A percentile compares a stretch with the other conserved stretches of the same genome.
These are phyloP conservation scores for Cyberlindnera bimundalis DNA, from an alignment of 805 yeast species.

Conservation along the genomic window DNA sequence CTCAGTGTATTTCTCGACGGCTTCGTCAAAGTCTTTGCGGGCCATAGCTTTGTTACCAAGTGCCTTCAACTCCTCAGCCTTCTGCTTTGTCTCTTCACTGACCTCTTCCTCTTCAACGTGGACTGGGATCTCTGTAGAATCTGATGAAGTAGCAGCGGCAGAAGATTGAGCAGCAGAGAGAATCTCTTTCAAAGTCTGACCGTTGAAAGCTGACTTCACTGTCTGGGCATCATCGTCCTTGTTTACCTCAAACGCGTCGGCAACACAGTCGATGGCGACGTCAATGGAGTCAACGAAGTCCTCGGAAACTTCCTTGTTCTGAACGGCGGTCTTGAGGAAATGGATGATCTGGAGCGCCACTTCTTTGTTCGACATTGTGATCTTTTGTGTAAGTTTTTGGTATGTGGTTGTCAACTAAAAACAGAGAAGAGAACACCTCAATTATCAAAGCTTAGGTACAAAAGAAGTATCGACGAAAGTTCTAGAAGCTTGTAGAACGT, in stretches of 20 bases:
- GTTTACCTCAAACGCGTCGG: slow-evolving; percentile 76
- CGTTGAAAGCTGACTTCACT: slow-evolving; percentile 39
- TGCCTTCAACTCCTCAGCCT: slow-evolving; percentile 80
- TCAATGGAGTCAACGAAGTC: slow-evolving; percentile 88
- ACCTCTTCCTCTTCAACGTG: slow-evolving; percentile 40
- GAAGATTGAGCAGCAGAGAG: slow-evolving; percentile 27
- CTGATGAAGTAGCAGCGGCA: slow-evolving; percentile 15
- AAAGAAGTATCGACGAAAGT: not conserved
- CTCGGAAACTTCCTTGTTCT: slow-evolving; percentile 60
- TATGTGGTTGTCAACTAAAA: not conserved
- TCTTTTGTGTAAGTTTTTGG: not conserved
- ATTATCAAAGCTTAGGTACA: not conserved
- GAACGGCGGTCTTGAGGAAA: slow-evolving; percentile 58
- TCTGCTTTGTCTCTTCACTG: slow-evolving; percentile 50
- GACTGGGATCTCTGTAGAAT: slow-evolving; percentile 30
- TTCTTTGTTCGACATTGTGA: slow-evolving; percentile 46
- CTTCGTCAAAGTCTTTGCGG: slow-evolving; percentile 60
- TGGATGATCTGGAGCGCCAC: slow-evolving; percentile 71
- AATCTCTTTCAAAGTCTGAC: slow-evolving; percentile 45
- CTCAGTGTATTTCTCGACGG: slow-evolving; percentile 73
- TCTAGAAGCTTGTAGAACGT: slow-evolving; percentile 3
- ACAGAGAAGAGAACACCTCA: not conserved
- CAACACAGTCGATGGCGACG: slow-evolving; percentile 89
- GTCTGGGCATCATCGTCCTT: slow-evolving; percentile 41
- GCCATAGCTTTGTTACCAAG: slow-evolving; percentile 94